Conservation (phyloP, 257 asterid species). For the Solanum raphanifolium region DNA sequence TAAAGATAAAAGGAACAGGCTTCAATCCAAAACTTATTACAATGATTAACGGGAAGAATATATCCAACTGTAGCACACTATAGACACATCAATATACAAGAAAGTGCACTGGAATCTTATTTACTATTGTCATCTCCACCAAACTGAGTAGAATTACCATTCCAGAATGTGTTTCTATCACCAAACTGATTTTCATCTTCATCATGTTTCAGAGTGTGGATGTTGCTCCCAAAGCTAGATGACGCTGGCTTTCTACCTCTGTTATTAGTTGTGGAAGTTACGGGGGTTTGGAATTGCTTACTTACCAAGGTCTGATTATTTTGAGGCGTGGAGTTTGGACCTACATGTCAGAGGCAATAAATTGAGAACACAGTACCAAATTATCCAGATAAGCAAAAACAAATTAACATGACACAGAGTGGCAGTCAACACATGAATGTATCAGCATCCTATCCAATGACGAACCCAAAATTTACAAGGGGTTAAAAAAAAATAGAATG, state of each 20-base stretch:
- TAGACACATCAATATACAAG: not conserved
- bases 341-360: constrained; percentile 16
- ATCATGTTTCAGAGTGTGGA: constrained; percentile 72
- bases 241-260: constrained; percentile 25
- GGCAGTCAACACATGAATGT: not conserved
- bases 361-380: not conserved
- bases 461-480: not conserved
- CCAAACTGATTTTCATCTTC: constrained; percentile 46
- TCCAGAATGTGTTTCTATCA: constrained; percentile 76
- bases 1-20: not conserved
- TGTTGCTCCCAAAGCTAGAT: constrained; percentile 56
- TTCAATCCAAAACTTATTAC: not conserved
- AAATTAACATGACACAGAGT: not conserved
- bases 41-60: not conserved
- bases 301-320: constrained; percentile 24
- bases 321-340: constrained; percentile 41
- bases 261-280: constrained; percentile 16
- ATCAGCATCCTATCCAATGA: not conserved
- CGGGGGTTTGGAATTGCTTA: constrained; percentile 19
- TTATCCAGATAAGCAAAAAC: not conserved
- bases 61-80: not conserved
- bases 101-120: not conserved
- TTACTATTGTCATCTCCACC: constrained; percentile 46
- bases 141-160: constrained; percentile 85
- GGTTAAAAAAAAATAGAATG: not conserved